Evolutionary conservation across 2,329 filamentous ascomycete genomes (phyloP).

Genomic region (Talaromyces islandicus): DNA sequence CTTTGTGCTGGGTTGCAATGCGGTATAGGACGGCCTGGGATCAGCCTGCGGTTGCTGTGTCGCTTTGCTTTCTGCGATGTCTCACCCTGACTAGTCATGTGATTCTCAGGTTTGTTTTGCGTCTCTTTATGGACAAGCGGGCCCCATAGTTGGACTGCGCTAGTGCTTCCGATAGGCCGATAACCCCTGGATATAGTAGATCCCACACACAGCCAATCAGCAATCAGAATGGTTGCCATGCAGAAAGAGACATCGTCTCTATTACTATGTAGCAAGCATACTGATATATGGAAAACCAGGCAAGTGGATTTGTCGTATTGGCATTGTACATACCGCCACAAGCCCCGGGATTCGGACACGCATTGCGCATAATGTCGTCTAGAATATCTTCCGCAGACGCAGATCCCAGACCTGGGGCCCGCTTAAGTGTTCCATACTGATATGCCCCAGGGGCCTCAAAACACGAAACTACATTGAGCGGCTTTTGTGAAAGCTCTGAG

Average conservation of each 20-base stretch:
- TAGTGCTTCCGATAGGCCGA: background rate
- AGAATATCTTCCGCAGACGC: no score
- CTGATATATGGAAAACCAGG: no score
- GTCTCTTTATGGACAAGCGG: constrained; percentile 1
- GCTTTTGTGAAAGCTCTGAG: constrained; percentile 61
- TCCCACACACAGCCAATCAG: constrained; percentile 2
- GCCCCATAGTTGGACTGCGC: background rate
- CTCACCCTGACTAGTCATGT: constrained; percentile 9
- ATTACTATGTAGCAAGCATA: background rate
- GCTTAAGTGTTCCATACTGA: constrained; percentile 81
- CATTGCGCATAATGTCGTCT: constrained; percentile 80
- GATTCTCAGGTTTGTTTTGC: constrained; percentile 3
- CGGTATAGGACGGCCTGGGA: background rate
- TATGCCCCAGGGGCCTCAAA: constrained; percentile 98
- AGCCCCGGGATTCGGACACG: constrained; percentile 76
- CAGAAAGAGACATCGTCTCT: background rate
- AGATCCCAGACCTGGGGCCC: constrained; percentile 67
- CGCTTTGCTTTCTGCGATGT: constrained; percentile 3
- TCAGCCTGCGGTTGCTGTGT: background rate
- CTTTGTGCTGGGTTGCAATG: background rate
- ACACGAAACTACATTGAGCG: constrained; percentile 84
- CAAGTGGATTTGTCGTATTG: constrained; percentile 45
- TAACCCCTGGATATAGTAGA: background rate
- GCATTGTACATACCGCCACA: constrained; percentile 83
- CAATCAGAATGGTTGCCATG: constrained; percentile 3